Conservation (phyloP, 176 grass and related monocot genomes). For the Pontederia paniculata region DNA sequence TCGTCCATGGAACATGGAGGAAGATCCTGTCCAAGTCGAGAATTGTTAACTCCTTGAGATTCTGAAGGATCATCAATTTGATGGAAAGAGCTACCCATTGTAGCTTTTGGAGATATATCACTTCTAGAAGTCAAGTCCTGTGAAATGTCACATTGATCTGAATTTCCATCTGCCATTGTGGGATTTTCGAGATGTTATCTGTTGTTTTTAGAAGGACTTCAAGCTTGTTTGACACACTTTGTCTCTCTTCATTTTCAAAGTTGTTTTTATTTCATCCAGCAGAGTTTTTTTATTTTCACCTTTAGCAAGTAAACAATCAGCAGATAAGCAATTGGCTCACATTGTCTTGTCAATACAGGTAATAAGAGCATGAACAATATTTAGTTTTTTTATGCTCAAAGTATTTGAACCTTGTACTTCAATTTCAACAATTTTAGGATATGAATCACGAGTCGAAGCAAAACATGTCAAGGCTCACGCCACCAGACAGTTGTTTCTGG, state of each 20-base stretch:
- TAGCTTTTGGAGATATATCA: slow-evolving; percentile 7
- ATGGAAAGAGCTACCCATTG: neutral
- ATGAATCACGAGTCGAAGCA: slow-evolving; percentile 9
- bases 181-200: slow-evolving; percentile 7
- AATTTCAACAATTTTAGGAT: slow-evolving; percentile 4
- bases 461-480: neutral
- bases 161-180: neutral
- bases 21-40: neutral
- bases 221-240: slow-evolving; percentile 14
- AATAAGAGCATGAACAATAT: neutral
- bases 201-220: slow-evolving; percentile 4
- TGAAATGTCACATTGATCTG: slow-evolving; percentile 7
- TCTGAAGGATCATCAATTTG: neutral
- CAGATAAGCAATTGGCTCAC: slow-evolving; percentile 17
- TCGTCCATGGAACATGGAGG: slow-evolving; percentile 4
- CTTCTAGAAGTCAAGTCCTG: slow-evolving; percentile 15
- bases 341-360: neutral
- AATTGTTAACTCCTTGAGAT: neutral
- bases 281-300: slow-evolving; percentile 24
- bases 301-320: slow-evolving; percentile 17
- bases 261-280: slow-evolving; percentile 22
- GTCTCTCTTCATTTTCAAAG: slow-evolving; percentile 18
- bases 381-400: neutral
- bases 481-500: neutral
- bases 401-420: neutral